phyloP scores from a whole-genome alignment of 345 rosid species.

The Erucastrum elatum region DNA sequence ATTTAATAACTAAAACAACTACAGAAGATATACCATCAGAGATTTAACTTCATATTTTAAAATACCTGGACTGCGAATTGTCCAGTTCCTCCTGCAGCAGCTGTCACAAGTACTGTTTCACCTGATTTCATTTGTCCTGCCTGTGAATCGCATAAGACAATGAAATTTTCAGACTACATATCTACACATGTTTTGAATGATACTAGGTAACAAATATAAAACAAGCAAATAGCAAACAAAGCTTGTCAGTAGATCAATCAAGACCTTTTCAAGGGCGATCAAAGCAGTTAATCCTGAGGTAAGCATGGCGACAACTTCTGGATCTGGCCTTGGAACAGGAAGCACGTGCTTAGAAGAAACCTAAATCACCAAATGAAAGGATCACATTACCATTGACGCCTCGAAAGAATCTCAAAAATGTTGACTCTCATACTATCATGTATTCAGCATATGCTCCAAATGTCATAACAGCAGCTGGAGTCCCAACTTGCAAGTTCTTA shows the following conservation, averaged over 20 bases:
- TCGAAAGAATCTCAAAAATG: not conserved
- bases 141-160: constrained; percentile 44
- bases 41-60: constrained; percentile 2
- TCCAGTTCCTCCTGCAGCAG: constrained; percentile 99
- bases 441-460: constrained; percentile 90
- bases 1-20: not conserved
- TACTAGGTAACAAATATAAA: not conserved
- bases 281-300: constrained; percentile 97
- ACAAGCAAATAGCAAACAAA: not conserved
- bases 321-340: constrained; percentile 89
- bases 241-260: not conserved
- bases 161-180: not conserved
- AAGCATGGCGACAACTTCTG: constrained; percentile 98
- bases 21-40: not conserved
- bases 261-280: constrained; percentile 86
- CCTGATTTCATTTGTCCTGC: constrained; percentile 86
- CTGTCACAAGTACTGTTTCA: constrained; percentile 83
- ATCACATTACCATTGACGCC: not conserved
- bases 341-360: constrained; percentile 75
- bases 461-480: constrained; percentile 90
- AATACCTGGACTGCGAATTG: constrained; percentile 97
- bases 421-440: constrained; percentile 44
- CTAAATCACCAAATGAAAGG: constrained; percentile 40
- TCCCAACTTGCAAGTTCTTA: constrained; percentile 68
- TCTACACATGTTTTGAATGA: not conserved